Conservation (phyloP, 192 early-diverging fungal species). For the Chytriomyces sp. region DNA sequence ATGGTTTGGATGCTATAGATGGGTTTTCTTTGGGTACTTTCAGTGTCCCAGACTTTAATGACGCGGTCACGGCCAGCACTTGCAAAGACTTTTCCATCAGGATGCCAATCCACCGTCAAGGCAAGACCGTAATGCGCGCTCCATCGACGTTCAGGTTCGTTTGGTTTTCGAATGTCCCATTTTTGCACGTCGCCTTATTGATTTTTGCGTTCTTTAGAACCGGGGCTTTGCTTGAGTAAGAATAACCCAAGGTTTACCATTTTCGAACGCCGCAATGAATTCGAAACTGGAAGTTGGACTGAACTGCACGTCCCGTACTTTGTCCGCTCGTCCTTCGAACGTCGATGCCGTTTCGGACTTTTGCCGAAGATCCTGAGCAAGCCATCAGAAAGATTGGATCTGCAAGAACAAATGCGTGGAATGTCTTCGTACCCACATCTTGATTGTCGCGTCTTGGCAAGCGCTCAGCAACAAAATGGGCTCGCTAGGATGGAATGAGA, state of each 20-base stretch:
- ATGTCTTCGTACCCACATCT: slow-evolving; percentile 67
- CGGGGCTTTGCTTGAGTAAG: not conserved
- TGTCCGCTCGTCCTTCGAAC: slow-evolving; percentile 78
- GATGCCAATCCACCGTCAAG: slow-evolving; percentile 77
- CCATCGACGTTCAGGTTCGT: slow-evolving; percentile 64
- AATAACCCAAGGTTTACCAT: slow-evolving; percentile 70
- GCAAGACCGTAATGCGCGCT: slow-evolving; percentile 75
- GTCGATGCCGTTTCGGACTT: slow-evolving; percentile 51
- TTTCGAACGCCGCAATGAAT: slow-evolving; percentile 83
- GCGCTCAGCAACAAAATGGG: slow-evolving; percentile 73
- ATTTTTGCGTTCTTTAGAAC: not conserved
- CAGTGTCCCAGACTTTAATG: slow-evolving; percentile 71
- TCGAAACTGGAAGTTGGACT: slow-evolving; percentile 62
- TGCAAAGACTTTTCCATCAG: slow-evolving; percentile 70
- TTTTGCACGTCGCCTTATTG: slow-evolving; percentile 47
- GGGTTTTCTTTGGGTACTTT: slow-evolving; percentile 62
- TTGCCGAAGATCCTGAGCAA: slow-evolving; percentile 72
- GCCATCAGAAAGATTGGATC: slow-evolving; percentile 49
- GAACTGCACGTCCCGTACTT: slow-evolving; percentile 82
- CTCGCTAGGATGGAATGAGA: slow-evolving; percentile 77
- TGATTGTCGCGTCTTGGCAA: slow-evolving; percentile 75
- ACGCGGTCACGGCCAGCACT: slow-evolving; percentile 77
- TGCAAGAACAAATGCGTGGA: slow-evolving; percentile 47
- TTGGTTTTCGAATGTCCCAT: slow-evolving; percentile 79
- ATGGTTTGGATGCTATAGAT: slow-evolving; percentile 69